Base-by-base conservation (phyloP, 2,329 filamentous ascomycete species). In the Nigrospora sphaerica region DNA sequence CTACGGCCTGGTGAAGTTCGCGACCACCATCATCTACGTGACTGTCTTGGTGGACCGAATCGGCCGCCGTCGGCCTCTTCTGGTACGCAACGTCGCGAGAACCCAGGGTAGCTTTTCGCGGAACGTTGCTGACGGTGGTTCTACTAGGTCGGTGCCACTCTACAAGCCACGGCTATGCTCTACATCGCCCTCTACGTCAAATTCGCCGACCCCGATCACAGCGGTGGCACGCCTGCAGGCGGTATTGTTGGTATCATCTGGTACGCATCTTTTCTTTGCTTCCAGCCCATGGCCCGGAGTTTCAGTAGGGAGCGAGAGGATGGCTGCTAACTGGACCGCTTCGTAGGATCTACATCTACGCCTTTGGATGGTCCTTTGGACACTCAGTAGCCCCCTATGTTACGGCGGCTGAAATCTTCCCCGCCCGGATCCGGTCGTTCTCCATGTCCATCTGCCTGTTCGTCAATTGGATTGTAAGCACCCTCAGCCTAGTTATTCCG, bases 221-320 rank as follows among this genome's bases (percentile, higher is more conserved):
- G 51, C 0, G 56, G 57, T 6, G 67, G 66, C 10, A 67, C 65
- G 0, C 51, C 58, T 7, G 64, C 66, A 1, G 66, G 66, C 1
- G 67, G 67, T 16, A 67, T 68, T 38, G 61, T 69, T 4, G 67
- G 65, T 4, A 67, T 70, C 23, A 56, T 70, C 18, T 62, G 61
- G 52, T 62, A 7, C 63, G 56, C 47, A 57, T 63, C 40, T 65
- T 6, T 28, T 23, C 19, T 28, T 28, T 9, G 6, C 23, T 2
- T 28, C 23, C 23, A 28, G 23, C 23, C 23, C 23, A 9, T 28
- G 10, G 23, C 23, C 23, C 7, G 7, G 7, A 28, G 23, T 28
- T 28, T 28, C n/a, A n/a, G n/a, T n/a, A 9, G 23, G 5, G 23
- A 10, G 23, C 23, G 23, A 28, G 23, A 28, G 7, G 23, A 28